Evolutionary conservation across 805 yeast genomes (phyloP).

Genomic region (Wickerhamiella bombiphila): DNA sequence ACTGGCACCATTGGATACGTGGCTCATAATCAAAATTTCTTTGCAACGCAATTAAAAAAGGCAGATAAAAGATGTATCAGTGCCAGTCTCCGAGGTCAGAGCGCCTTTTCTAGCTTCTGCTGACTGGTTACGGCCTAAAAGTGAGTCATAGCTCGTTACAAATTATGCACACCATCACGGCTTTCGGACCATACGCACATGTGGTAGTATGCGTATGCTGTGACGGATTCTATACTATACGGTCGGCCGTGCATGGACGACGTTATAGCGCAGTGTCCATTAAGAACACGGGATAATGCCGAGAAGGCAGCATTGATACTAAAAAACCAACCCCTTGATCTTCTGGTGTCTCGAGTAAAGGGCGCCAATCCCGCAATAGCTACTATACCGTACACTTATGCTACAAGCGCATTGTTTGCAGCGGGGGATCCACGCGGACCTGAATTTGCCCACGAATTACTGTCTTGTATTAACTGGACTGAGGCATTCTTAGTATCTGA

Average conservation of each 20-base stretch:
- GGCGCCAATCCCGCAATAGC: not conserved
- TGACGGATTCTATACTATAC: not conserved
- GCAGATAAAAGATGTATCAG: no score
- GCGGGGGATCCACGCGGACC: not conserved
- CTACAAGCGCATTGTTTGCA: not conserved
- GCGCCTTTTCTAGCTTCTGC: no score
- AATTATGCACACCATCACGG: not conserved
- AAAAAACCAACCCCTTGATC: not conserved
- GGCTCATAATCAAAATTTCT: no score
- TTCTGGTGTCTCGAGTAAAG: not conserved
- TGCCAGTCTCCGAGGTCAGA: no score
- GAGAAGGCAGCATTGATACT: not conserved
- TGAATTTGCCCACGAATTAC: not conserved
- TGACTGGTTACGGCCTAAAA: no score
- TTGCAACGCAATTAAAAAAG: no score
- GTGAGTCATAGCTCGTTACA: no score
- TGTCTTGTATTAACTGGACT: not conserved
- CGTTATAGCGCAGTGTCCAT: not conserved
- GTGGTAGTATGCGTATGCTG: not conserved
- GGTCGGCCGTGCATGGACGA: not conserved
- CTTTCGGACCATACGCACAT: not conserved
- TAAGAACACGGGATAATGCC: not conserved
- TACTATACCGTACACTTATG: not conserved
- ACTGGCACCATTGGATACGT: not conserved
- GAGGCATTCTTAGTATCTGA: not conserved